Evolutionary conservation across 179 eudicot genomes (phyloP).

Genomic region (Nepenthes alata): DNA sequence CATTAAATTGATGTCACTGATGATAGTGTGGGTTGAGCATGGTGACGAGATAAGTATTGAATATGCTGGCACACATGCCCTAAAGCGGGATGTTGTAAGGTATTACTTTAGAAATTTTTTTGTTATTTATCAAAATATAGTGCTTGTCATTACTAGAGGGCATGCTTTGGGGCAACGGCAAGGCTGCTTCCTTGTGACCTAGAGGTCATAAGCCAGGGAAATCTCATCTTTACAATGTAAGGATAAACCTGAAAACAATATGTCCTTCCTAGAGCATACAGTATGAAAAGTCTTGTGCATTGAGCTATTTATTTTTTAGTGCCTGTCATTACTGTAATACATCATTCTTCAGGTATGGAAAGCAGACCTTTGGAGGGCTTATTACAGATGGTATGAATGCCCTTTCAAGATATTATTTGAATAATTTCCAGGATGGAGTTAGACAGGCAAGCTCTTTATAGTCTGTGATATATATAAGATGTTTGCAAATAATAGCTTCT

Average conservation of each 20-base stretch:
- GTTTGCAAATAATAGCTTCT: neutral
- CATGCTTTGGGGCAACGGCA: too few species aligned
- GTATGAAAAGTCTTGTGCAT: neutral
- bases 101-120: constrained; percentile 9
- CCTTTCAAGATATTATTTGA: constrained; percentile 77
- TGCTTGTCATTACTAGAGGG: too few species aligned
- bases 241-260: neutral
- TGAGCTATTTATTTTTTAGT: neutral
- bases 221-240: neutral
- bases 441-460: constrained; percentile 49
- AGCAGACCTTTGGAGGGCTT: constrained; percentile 69
- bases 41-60: constrained; percentile 94
- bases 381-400: constrained; percentile 85
- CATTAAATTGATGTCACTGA: constrained; percentile 12
- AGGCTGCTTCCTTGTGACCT: too few species aligned
- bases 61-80: constrained; percentile 87
- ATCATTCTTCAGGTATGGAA: constrained; percentile 54
- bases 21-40: constrained; percentile 84
- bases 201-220: neutral
- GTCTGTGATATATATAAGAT: neutral
- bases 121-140: too few species aligned
- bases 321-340: constrained; percentile 6
- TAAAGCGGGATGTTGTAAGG: constrained; percentile 92
- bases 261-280: neutral
- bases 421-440: constrained; percentile 90